Evolutionary conservation across 148 eudicot genomes (phyloP), one percentile per base, ranked within the genome.

Genomic region (Linanthus parryae): DNA sequence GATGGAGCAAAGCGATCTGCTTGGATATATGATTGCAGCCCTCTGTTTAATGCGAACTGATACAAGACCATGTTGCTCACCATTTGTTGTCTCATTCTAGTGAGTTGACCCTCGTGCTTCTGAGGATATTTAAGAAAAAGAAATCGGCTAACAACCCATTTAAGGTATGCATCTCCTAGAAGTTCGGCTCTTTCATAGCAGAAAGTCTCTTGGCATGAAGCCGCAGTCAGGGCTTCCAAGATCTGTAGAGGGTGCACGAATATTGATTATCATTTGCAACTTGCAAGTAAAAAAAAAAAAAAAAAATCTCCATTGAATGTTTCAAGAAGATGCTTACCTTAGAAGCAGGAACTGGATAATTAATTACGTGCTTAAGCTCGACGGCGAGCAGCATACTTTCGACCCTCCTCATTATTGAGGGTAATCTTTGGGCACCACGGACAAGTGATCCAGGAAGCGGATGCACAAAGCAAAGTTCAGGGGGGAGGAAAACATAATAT

Each of bases 111-210:
- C 75, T 92, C 99, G 25, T 92, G 99, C 53, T 87, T 92, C 79
- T 87, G 85, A 46, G 99, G 96, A 69, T 84, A 73, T 73, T 84
- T 87, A 2, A 92, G 94, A 43, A 92, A 92, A 42, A 92, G 88
- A 61, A 73, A 92, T 41, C 81, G 76, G 67, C 99, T 87, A 41
- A 92, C 99, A 23, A 92, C 94, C 99, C 99, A 92, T 72, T 92
- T 92, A 49, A 92, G 69, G 58, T 92, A 92, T 58, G 99, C 99
- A 64, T 92, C 99, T 62, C 99, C 99, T 30, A 92, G 70, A 45
- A 92, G 96, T 66, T 92, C 99, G 30, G 99, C 99, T 77, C 99
- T 84, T 72, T 92, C 99, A 65, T 92, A 92, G 66, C 96, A 92
- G 50, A 92, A 92, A 44, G 99, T 79, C 75, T 92, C 99, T 48